Percentiles rank a stretch among this genome's conserved stretches.
phyloP scores from a whole-genome alignment of 148 eudicot genomes.

The Dysphania ambrosioides region DNA sequence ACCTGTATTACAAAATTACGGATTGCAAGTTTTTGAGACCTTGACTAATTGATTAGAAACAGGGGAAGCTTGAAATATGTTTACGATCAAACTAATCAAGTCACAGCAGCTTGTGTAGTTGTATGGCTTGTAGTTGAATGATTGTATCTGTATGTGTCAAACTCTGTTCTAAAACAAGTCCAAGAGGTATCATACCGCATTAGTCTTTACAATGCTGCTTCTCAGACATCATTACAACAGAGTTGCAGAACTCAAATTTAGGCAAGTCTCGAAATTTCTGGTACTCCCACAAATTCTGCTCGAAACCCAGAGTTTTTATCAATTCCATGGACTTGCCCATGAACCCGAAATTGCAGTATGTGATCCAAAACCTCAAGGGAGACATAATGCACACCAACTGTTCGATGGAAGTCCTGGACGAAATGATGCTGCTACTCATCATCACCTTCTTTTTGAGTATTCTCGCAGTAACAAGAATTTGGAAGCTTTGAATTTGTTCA shows the following conservation, averaged over 20 bases:
- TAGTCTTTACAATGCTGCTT: slow-evolving; percentile 9
- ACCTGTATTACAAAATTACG: no score
- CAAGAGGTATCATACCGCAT: not conserved
- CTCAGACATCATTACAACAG: slow-evolving; percentile 13
- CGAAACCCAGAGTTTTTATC: slow-evolving; percentile 26
- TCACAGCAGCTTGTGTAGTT: not conserved
- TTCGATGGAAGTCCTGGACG: slow-evolving; percentile 48
- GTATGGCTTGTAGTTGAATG: not conserved
- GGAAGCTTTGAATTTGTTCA: slow-evolving; percentile 45
- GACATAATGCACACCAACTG: slow-evolving; percentile 41
- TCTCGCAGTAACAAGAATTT: slow-evolving; percentile 43
- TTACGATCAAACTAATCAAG: not conserved
- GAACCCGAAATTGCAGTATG: slow-evolving; percentile 2
- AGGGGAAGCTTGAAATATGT: not conserved
- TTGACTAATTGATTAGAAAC: not conserved
- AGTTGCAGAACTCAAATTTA: slow-evolving; percentile 18
- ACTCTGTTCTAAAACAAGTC: not conserved
- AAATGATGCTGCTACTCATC: slow-evolving; percentile 31
- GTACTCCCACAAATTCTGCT: slow-evolving; percentile 12
- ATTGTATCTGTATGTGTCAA: no score
- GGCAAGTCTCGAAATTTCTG: slow-evolving; percentile 27
- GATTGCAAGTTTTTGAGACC: no score
- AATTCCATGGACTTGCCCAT: slow-evolving; percentile 25
- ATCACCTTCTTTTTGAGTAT: slow-evolving; percentile 56
- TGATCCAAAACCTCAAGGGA: not conserved